Evolutionary conservation across 768 basidiomycete species (phyloP).

Genomic region (Peribolospora baueri): DNA sequence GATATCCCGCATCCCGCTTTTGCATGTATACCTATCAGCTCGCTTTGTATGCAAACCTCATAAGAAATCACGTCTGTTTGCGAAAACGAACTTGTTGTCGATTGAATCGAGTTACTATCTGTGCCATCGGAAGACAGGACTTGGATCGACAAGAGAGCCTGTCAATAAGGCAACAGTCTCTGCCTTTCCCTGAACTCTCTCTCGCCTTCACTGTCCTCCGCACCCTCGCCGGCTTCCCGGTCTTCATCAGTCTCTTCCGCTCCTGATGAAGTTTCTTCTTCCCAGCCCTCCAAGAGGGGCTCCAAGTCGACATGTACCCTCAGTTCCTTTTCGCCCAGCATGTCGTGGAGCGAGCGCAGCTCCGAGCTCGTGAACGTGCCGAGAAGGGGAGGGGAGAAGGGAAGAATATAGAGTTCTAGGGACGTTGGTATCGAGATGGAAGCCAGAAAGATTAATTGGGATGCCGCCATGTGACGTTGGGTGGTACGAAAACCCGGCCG

Average conservation of each 20-base stretch:
- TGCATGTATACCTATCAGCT: no score
- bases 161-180: conserved; percentile 18
- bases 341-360: conserved; percentile 18
- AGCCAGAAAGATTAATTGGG: not conserved
- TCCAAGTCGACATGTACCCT: conserved; percentile 18
- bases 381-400: conserved; percentile 18
- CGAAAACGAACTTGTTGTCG: no score
- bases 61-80: no score
- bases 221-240: conserved; percentile 6
- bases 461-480: not conserved
- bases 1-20: no score
- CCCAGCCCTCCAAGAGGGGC: conserved; percentile 11
- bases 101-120: no score
- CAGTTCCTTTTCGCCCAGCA: conserved; percentile 21
- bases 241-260: conserved; percentile 9
- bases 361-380: conserved; percentile 19
- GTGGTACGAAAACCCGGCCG: not conserved
- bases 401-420: conserved; percentile 21
- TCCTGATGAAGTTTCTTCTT: conserved; percentile 6
- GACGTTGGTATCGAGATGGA: not conserved
- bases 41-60: no score
- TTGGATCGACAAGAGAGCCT: not conserved
- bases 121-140: no score
- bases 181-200: conserved; percentile 16
- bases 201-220: conserved; percentile 14